Evolutionary conservation across 1,284 basidiomycete genomes (phyloP).

Genomic region (Ganoderma sinense): DNA sequence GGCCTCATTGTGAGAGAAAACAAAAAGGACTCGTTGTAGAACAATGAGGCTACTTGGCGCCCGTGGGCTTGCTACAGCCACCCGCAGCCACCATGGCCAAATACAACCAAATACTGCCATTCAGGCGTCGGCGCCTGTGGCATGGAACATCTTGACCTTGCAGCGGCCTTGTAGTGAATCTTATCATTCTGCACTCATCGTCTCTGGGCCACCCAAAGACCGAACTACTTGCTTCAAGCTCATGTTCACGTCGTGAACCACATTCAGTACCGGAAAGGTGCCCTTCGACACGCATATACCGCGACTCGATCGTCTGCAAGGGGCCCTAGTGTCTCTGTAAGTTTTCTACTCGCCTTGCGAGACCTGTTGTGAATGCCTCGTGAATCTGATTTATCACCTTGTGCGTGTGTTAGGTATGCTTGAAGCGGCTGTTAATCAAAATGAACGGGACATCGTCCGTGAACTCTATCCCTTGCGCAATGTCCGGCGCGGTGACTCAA

Average conservation of each 20-base stretch:
- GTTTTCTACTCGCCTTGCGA: background rate
- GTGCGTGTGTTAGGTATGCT: background rate
- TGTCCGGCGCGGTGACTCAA: background rate
- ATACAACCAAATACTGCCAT: background rate
- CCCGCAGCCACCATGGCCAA: slow-evolving; percentile 7
- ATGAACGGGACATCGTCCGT: background rate
- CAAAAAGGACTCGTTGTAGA: slow-evolving; percentile 5
- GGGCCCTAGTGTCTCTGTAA: background rate
- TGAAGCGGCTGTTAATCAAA: background rate
- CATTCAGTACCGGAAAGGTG: background rate
- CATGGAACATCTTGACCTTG: no score
- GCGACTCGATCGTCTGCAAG: background rate
- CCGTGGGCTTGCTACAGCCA: background rate
- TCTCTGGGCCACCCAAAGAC: background rate
- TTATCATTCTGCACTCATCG: background rate
- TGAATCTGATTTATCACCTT: background rate
- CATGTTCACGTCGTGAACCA: background rate
- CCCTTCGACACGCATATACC: background rate
- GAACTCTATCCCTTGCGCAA: background rate
- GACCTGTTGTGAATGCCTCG: background rate
- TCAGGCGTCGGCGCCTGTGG: background rate
- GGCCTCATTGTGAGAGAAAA: slow-evolving; percentile 7
- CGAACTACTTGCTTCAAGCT: background rate
- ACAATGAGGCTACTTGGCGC: slow-evolving; percentile 8
- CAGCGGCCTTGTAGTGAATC: background rate